Percentiles rank a stretch among this genome's conserved stretches.
Conservation (phyloP, 2,329 filamentous ascomycete genomes). For the Botrytis cinerea region DNA sequence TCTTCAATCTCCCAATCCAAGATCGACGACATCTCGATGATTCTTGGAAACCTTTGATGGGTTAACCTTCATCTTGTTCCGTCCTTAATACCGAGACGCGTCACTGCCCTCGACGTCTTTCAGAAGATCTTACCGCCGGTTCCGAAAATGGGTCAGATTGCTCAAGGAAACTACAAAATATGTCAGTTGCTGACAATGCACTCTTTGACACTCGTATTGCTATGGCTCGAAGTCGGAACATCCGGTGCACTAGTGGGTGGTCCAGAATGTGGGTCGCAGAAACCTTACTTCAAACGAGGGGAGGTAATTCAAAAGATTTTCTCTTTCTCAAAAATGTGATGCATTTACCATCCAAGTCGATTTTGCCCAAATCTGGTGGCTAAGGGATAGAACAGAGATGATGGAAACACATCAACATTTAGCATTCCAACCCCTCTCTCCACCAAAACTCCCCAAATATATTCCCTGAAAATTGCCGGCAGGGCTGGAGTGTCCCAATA, state of each 20-base stretch:
- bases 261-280: not conserved
- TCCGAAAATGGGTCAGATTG: not conserved
- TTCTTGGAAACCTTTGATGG: not conserved
- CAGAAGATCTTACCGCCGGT: not conserved
- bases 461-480: constrained; percentile 44
- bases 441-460: constrained; percentile 46
- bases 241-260: not conserved
- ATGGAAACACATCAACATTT: constrained; percentile 44
- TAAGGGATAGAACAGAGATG: constrained; percentile 8
- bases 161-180: not conserved
- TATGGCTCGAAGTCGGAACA: not conserved
- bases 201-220: not conserved
- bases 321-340: not conserved
- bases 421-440: constrained; percentile 46
- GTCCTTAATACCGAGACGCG: not conserved
- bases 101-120: not conserved
- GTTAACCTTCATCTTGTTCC: not conserved
- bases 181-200: not conserved
- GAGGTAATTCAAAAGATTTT: not conserved
- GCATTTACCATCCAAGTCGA: not conserved
- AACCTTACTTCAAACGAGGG: not conserved
- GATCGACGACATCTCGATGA: not conserved
- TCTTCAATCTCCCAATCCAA: not conserved
- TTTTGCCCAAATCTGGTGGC: constrained; percentile 11
- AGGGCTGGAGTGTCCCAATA: constrained; percentile 49